These are phyloP conservation scores for Pleurotus platypus DNA, from an alignment of 768 basidiomycete species.

Conservation along the genomic window DNA sequence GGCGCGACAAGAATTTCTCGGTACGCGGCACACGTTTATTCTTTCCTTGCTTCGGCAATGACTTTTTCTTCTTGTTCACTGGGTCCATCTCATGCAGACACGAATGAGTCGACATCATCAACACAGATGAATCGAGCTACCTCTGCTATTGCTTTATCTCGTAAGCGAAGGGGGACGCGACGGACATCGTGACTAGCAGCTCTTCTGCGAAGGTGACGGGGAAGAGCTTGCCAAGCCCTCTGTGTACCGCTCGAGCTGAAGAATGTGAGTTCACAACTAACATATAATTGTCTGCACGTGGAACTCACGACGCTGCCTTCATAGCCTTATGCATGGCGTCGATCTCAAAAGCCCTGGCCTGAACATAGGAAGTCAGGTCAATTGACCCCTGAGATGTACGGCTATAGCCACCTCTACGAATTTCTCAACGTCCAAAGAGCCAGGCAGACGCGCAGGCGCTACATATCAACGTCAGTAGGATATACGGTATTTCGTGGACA, in stretches of 20 bases:
- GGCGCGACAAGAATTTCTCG: slow-evolving; percentile 63
- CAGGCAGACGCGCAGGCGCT: slow-evolving; percentile 65
- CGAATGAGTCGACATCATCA: not conserved
- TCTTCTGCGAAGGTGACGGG: slow-evolving; percentile 84
- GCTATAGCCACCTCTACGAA: slow-evolving; percentile 67
- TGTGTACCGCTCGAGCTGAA: slow-evolving; percentile 66
- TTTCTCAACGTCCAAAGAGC: slow-evolving; percentile 79
- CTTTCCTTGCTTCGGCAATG: slow-evolving; percentile 64
- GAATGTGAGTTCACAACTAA: not conserved
- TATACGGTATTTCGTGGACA: not conserved
- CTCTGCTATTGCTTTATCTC: slow-evolving; percentile 81
- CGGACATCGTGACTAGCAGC: slow-evolving; percentile 95
- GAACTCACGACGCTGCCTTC: slow-evolving; percentile 64
- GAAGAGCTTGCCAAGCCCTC: slow-evolving; percentile 89
- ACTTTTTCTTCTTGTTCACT: slow-evolving; percentile 35
- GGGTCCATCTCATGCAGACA: slow-evolving; percentile 42
- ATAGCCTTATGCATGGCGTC: slow-evolving; percentile 87
- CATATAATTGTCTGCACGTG: not conserved
- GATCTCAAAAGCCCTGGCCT: slow-evolving; percentile 90
- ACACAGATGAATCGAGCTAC: slow-evolving; percentile 25
- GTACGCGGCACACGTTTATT: slow-evolving; percentile 53
- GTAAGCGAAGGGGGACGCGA: slow-evolving; percentile 80
- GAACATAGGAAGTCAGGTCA: not conserved
- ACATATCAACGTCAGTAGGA: not conserved
- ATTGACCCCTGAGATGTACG: not conserved